Evolutionary conservation across 495 filamentous ascomycete genomes (phyloP).

Genomic region (Terfezia boudieri): DNA sequence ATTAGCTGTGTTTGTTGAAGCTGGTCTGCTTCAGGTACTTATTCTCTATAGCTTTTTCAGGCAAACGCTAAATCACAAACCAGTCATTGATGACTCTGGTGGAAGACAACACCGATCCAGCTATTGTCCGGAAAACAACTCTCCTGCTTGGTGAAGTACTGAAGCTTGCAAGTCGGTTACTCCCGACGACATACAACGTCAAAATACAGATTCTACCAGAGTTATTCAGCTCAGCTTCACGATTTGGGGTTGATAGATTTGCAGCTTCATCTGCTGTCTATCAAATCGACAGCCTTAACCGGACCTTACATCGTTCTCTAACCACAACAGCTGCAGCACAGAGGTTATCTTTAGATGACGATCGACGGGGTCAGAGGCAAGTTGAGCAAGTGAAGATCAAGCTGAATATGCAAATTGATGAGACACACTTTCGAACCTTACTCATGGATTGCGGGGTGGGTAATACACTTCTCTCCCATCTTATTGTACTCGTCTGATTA

Average conservation of each 20-base stretch:
- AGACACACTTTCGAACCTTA: constrained; percentile 61
- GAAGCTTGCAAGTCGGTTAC: constrained; percentile 62
- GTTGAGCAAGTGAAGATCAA: constrained; percentile 50
- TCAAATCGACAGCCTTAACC: constrained; percentile 91
- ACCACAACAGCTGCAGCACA: constrained; percentile 10
- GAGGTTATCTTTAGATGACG: constrained; percentile 22
- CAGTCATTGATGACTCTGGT: constrained; percentile 40
- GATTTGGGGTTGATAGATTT: constrained; percentile 51
- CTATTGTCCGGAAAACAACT: constrained; percentile 68
- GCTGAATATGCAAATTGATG: constrained; percentile 55
- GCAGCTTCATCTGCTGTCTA: constrained; percentile 72
- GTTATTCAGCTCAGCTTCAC: constrained; percentile 50
- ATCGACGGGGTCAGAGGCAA: constrained; percentile 20
- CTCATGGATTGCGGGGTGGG: constrained; percentile 47
- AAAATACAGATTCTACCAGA: constrained; percentile 67
- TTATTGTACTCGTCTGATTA: background rate
- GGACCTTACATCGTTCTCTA: constrained; percentile 65
- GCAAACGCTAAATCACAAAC: background rate
- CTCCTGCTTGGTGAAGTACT: constrained; percentile 74
- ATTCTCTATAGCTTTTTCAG: background rate
- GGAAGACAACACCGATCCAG: constrained; percentile 48
- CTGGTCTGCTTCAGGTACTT: constrained; percentile 50
- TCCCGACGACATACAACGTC: constrained; percentile 57
- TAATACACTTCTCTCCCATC: background rate
- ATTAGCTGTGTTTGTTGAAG: constrained; percentile 62